Evolutionary conservation across 345 rosid species (phyloP), one percentile per base, ranked within the genome.

Genomic region (Euphorbia tirucalli): DNA sequence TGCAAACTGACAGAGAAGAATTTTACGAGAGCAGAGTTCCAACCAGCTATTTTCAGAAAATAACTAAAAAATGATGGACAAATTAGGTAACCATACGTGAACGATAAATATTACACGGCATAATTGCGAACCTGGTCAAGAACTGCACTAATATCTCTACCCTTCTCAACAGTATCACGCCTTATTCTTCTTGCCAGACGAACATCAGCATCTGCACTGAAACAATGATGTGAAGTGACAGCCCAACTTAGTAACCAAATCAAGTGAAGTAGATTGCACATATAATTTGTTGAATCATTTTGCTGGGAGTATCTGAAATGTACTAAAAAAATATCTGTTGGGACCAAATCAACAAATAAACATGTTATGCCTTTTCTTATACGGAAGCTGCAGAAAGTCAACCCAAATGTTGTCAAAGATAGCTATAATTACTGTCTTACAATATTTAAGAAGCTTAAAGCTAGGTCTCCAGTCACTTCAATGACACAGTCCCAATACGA

Each of bases 141-240:
- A 57, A 95, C 97, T 16, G 87, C 57, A 73, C 87, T 92, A 25
- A 95, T 90, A 82, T 92, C 97, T 86, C 97, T 87, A 71, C 89
- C 87, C 81, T 92, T 92, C 77, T 90, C 91, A 61, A 78, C 91
- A 55, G 95, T 95, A 85, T 92, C 97, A 76, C 97, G 87, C 83
- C 88, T 85, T 79, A 95, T 95, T 82, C 97, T 90, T 87, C 99
- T 90, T 62, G 97, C 97, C 85, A 95, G 80, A 60, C 97, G 97
- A 70, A 95, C 99, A 83, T 95, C 99, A 82, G 99, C 92, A 89
- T 95, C 99, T 95, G 92, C 90, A 62, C 88, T 87, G 83, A 83
- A 86, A 77, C 80, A 77, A 54, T 66, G 71, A 77, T 66, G 75
- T 87, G 70, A 80, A 81, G 81, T 77, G 72, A 77, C 75, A 77